Percentiles rank a stretch among this genome's conserved stretches.
phyloP scores from a whole-genome alignment of 805 yeast genomes.

The Ogataea methanolica region DNA sequence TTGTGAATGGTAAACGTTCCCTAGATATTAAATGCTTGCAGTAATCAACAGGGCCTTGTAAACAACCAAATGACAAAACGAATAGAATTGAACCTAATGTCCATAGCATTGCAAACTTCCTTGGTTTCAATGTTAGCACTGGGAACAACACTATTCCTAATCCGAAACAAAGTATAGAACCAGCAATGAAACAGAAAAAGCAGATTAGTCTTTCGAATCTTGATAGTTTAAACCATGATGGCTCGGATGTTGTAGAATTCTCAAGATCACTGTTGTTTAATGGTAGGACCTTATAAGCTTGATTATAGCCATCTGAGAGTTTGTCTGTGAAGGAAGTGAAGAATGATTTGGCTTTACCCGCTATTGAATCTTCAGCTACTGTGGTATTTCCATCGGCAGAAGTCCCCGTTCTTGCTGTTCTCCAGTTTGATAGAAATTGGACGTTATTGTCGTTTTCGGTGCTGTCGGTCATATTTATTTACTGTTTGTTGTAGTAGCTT shows the following conservation, averaged over 20 bases:
- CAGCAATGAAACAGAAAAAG: slow-evolving; percentile 70
- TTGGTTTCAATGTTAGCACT: slow-evolving; percentile 80
- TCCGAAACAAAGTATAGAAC: slow-evolving; percentile 76
- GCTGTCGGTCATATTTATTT: neutral
- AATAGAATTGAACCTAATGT: slow-evolving; percentile 85
- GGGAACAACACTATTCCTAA: slow-evolving; percentile 84
- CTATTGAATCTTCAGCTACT: slow-evolving; percentile 9
- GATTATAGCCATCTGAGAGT: slow-evolving; percentile 34
- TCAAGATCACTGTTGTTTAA: slow-evolving; percentile 48
- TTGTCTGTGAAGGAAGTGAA: slow-evolving; percentile 19
- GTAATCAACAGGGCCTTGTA: slow-evolving; percentile 90
- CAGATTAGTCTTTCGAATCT: slow-evolving; percentile 77
- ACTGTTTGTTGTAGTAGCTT: neutral
- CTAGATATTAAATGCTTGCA: slow-evolving; percentile 66
- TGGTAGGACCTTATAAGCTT: slow-evolving; percentile 64
- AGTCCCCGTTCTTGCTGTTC: slow-evolving; percentile 16
- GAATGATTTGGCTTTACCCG: slow-evolving; percentile 16
- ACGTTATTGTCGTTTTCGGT: slow-evolving; percentile 9
- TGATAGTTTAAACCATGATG: slow-evolving; percentile 70
- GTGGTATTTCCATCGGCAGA: slow-evolving; percentile 4
- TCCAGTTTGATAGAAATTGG: slow-evolving; percentile 26
- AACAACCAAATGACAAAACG: slow-evolving; percentile 81
- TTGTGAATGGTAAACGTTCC: slow-evolving; percentile 74
- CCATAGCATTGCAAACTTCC: slow-evolving; percentile 90
- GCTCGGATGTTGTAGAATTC: slow-evolving; percentile 50